Evolutionary conservation across 768 basidiomycete species (phyloP).

Genomic region (Lentinula raphanica): DNA sequence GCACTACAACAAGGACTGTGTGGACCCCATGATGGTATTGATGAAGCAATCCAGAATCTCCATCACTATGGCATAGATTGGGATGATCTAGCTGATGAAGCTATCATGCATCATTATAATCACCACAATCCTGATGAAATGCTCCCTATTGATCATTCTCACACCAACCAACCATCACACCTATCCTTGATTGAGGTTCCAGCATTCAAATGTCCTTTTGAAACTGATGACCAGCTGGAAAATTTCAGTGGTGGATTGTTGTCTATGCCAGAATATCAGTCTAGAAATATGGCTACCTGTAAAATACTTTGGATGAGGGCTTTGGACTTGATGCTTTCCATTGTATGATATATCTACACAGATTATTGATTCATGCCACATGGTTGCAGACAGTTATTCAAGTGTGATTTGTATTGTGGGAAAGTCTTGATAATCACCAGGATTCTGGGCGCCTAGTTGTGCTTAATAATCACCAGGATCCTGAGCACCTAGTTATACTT

Average conservation of each 20-base stretch:
- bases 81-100: not conserved
- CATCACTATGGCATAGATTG: conserved; percentile 11
- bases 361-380: too few species aligned
- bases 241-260: not conserved
- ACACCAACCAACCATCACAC: not conserved
- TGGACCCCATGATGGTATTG: not conserved
- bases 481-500: too few species aligned
- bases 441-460: too few species aligned
- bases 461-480: too few species aligned
- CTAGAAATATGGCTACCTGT: not conserved
- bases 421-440: too few species aligned
- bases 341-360: too few species aligned
- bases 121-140: not conserved
- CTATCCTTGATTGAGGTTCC: conserved; percentile 6
- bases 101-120: conserved; percentile 1
- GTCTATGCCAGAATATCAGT: not conserved
- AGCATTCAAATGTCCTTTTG: conserved; percentile 4
- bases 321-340: too few species aligned
- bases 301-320: not conserved
- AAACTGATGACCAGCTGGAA: not conserved
- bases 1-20: conserved; percentile 9
- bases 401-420: too few species aligned
- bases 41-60: too few species aligned
- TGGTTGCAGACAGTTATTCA: too few species aligned
- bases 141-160: not conserved